A percentile compares a stretch with the other conserved stretches of the same genome.
Conservation (phyloP, 192 early-diverging fungal species). For the Backusella circina region DNA sequence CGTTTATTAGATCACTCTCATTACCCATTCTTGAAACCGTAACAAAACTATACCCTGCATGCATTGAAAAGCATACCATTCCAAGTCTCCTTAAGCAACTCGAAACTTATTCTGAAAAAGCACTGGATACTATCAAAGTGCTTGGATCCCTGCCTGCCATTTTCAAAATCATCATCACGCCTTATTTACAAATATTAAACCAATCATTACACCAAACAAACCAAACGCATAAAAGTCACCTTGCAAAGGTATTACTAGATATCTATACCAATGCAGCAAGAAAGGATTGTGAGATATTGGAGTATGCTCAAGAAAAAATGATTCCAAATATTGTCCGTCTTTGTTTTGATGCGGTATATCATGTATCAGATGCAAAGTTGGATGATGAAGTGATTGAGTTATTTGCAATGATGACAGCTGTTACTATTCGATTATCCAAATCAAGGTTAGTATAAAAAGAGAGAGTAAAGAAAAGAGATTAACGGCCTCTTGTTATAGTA, state of each 20-base stretch:
- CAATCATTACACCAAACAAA: neutral
- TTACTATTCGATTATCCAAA: constrained; percentile 2
- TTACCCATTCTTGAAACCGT: constrained; percentile 4
- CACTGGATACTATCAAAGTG: neutral
- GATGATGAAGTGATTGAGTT: neutral
- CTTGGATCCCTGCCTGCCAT: neutral
- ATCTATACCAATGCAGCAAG: neutral
- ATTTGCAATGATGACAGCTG: constrained; percentile 13
- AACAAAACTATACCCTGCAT: constrained; percentile 3
- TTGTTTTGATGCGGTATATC: neutral
- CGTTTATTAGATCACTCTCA: neutral
- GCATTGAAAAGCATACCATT: neutral
- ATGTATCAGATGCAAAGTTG: neutral
- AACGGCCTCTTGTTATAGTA: neutral
- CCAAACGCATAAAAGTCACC: neutral
- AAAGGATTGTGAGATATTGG: neutral
- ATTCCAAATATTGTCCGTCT: neutral
- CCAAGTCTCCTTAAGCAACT: neutral
- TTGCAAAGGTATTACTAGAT: constrained; percentile 1
- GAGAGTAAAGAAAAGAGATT: neutral
- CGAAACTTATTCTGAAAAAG: neutral
- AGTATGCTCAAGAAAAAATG: neutral
- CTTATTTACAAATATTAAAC: constrained; percentile 11
- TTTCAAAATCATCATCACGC: neutral
- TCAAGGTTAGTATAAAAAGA: neutral